These are phyloP conservation scores for Fusarium denticulatum DNA, from an alignment of 2,329 filamentous ascomycete genomes.

Conservation along the genomic window DNA sequence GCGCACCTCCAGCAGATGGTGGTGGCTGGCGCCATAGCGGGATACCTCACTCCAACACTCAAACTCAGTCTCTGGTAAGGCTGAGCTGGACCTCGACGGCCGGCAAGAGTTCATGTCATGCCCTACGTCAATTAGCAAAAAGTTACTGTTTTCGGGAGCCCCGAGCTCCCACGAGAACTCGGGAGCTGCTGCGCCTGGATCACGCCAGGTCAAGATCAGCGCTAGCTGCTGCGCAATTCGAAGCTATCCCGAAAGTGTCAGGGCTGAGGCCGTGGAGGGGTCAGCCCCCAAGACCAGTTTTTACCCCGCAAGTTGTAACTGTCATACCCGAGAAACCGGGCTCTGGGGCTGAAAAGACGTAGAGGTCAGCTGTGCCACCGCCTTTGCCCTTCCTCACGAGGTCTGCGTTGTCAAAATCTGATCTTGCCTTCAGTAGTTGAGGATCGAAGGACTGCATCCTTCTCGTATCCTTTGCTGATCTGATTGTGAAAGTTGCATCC, in stretches of 20 bases:
- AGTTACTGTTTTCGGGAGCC: conserved; percentile 26
- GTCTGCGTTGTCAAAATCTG: background rate
- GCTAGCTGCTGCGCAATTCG: conserved; percentile 1
- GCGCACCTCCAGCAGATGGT: background rate
- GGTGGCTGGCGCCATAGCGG: conserved; percentile 1
- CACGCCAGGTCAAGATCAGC: conserved; percentile 4
- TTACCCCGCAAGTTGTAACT: conserved; percentile 10
- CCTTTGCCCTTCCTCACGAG: background rate
- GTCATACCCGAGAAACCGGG: background rate
- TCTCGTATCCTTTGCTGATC: conserved; percentile 12
- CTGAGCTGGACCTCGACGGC: conserved; percentile 1
- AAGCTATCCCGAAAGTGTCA: background rate
- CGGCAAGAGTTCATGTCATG: background rate
- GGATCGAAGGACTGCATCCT: conserved; percentile 1
- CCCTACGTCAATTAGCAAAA: background rate
- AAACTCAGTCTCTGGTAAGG: background rate
- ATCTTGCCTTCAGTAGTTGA: background rate
- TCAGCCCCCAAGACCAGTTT: background rate
- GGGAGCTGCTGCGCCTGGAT: conserved; percentile 19
- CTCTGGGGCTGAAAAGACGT: conserved; percentile 11
- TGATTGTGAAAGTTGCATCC: background rate
- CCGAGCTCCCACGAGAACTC: background rate
- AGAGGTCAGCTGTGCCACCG: conserved; percentile 27
- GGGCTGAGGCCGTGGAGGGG: conserved; percentile 12
- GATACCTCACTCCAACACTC: background rate